Base-by-base conservation (phyloP, 148 eudicot genomes). In the Simmondsia chinensis region DNA sequence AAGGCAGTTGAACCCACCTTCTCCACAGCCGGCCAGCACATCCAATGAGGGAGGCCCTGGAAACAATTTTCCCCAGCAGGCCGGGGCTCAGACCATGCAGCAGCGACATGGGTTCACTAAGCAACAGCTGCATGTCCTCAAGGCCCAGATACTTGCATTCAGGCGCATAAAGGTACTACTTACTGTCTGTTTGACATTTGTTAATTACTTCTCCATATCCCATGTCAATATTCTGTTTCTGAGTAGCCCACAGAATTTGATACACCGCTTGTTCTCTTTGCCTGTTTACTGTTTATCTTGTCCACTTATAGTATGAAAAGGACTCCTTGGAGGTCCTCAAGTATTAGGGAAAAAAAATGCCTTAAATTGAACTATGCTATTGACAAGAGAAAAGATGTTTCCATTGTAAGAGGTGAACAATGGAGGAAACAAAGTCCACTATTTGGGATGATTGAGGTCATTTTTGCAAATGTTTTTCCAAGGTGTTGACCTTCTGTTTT, bases 71-170 rank as follows among this genome's bases (percentile, higher is more conserved):
- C 49, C 82, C 16, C 59, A 81, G 44, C 82, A 74, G 63, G 54
- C 75, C 60, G 84, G 73, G 56, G 18, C 73, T 24, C 81, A 59
- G 55, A 42, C n/a, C 38, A 63, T 63, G 18, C 82, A 65, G 45
- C 73, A 55, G 29, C 71, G 46, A 14, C n/a, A 35, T 12, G 80
- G 77, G 33, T 91, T 91, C 44, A 85, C 95, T 9, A 91, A 91
- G 56, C 88, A 91, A 58, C 99, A 85, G 60, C 59, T 74, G 56
- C 95, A 82, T 65, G 95, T 79, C 50, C 88, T 91, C 32, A 91
- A 85, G 72, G 99, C 95, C 9, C 99, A 91, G 63, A 91, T 85
- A 50, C 83, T 91, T 29, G 95, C 95, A 23, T 82, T 91, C 65
- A 76, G 94, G 56, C 95, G 95, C 21, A 39, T 91, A 39, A 91